These are phyloP conservation scores for Strobilomyces dryophilus DNA, from an alignment of 768 basidiomycete species.

Conservation along the genomic window DNA sequence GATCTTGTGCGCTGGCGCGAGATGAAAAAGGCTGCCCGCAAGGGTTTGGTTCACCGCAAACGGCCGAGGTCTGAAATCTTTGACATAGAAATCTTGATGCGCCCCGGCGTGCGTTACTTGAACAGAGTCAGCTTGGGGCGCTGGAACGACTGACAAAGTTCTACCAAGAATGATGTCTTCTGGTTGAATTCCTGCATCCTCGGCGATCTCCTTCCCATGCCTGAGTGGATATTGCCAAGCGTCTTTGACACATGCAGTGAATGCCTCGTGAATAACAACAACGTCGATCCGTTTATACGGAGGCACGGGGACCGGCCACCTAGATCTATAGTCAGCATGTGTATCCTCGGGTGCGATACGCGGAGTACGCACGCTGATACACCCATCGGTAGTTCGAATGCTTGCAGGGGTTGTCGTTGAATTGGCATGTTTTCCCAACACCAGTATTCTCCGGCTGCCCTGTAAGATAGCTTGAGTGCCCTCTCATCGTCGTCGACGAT, in stretches of 20 bases:
- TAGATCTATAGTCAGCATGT: slow-evolving; percentile 11
- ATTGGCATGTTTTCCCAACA: slow-evolving; percentile 35
- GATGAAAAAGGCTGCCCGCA: slow-evolving; percentile 5
- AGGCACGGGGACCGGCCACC: slow-evolving; percentile 44
- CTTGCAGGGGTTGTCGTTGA: slow-evolving; percentile 30
- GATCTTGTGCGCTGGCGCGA: slow-evolving; percentile 14
- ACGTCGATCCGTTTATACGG: slow-evolving; percentile 36
- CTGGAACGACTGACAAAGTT: neutral
- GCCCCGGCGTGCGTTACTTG: slow-evolving; percentile 40
- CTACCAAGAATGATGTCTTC: slow-evolving; percentile 42
- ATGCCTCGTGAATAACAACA: slow-evolving; percentile 34
- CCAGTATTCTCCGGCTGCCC: slow-evolving; percentile 33
- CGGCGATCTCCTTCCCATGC: slow-evolving; percentile 30
- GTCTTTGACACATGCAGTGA: slow-evolving; percentile 25
- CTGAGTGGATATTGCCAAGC: slow-evolving; percentile 39
- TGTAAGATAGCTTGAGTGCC: slow-evolving; percentile 19
- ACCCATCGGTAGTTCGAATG: slow-evolving; percentile 30
- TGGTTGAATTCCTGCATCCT: slow-evolving; percentile 32
- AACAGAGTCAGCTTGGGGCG: neutral
- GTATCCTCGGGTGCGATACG: neutral
- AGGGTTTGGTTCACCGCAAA: slow-evolving; percentile 14
- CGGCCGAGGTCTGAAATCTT: slow-evolving; percentile 29
- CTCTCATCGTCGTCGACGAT: slow-evolving; percentile 30
- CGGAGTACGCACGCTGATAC: slow-evolving; percentile 29
- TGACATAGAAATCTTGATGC: slow-evolving; percentile 38